Evolutionary conservation across 495 filamentous ascomycete species (phyloP).

Genomic region (Massariosphaeria phaeospora): DNA sequence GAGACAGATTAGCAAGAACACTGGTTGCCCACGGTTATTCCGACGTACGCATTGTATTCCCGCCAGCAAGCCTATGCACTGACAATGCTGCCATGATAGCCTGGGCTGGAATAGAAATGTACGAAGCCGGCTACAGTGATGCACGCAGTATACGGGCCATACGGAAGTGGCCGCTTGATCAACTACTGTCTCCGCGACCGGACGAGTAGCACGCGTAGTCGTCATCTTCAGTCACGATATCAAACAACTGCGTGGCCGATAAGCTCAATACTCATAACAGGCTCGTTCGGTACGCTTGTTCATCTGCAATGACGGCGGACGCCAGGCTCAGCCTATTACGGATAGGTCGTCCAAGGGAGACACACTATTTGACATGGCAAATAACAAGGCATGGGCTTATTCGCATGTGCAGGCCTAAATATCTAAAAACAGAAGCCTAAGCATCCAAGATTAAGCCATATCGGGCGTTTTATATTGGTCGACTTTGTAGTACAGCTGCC

Average conservation of each 20-base stretch:
- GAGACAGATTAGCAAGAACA: conserved; percentile 19
- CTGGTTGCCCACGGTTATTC: conserved; percentile 60
- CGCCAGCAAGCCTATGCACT: conserved; percentile 72
- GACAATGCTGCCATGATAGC: conserved; percentile 99
- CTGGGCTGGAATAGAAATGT: conserved; percentile 94
- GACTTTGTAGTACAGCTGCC: neutral
- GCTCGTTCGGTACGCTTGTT: neutral
- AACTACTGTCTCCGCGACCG: conserved; percentile 11
- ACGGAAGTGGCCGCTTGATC: conserved; percentile 75
- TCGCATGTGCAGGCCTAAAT: neutral
- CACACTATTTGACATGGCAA: neutral
- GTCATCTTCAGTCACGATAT: no score
- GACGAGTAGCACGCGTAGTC: no score
- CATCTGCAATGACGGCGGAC: no score
- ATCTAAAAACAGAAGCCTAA: conserved; percentile 11
- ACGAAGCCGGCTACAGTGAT: conserved; percentile 65
- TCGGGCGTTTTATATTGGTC: conserved; percentile 10
- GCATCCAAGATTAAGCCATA: neutral
- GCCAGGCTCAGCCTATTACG: no score
- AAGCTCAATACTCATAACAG: neutral
- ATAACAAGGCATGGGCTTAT: neutral
- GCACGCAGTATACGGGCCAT: conserved; percentile 54
- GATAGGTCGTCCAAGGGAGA: no score
- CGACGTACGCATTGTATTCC: conserved; percentile 61
- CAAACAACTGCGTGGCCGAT: no score